Evolutionary conservation across 2,329 filamentous ascomycete species (phyloP).

Genomic region (Xylariaceae sp.): DNA sequence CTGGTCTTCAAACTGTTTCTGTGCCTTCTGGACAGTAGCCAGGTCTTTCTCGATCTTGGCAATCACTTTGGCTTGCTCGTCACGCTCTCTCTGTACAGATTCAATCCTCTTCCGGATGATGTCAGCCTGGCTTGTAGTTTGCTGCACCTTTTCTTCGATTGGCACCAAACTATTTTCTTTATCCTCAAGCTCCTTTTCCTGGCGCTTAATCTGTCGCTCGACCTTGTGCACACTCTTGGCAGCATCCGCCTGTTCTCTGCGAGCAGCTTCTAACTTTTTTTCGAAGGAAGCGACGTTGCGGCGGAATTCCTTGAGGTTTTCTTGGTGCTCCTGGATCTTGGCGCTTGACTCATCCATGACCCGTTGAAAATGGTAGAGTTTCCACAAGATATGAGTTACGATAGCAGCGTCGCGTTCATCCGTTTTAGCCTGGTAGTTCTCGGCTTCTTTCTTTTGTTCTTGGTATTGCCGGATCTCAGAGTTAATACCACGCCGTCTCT

Average conservation of each 20-base stretch:
- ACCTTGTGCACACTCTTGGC: slow-evolving; percentile 72
- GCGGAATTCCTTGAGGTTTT: slow-evolving; percentile 88
- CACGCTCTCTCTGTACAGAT: slow-evolving; percentile 70
- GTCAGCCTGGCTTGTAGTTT: slow-evolving; percentile 68
- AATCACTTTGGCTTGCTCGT: slow-evolving; percentile 63
- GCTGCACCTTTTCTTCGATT: slow-evolving; percentile 84
- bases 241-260: slow-evolving; percentile 75
- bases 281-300: slow-evolving; percentile 85
- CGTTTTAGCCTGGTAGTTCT: slow-evolving; percentile 86
- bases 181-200: slow-evolving; percentile 83
- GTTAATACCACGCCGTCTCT: slow-evolving; percentile 88
- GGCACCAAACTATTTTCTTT: slow-evolving; percentile 82
- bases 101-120: slow-evolving; percentile 64
- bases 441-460: slow-evolving; percentile 92
- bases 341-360: slow-evolving; percentile 88
- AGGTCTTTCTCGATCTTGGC: slow-evolving; percentile 77
- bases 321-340: slow-evolving; percentile 88
- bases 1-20: slow-evolving; percentile 81
- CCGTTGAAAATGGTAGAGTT: slow-evolving; percentile 90
- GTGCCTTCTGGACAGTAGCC: slow-evolving; percentile 80
- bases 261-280: slow-evolving; percentile 72
- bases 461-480: slow-evolving; percentile 97
- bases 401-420: slow-evolving; percentile 88
- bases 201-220: slow-evolving; percentile 80
- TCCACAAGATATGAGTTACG: slow-evolving; percentile 93